Percentiles rank a stretch among this genome's conserved stretches.
These are phyloP conservation scores for Medicago lupulina DNA, from an alignment of 306 rosid species.

Conservation along the genomic window DNA sequence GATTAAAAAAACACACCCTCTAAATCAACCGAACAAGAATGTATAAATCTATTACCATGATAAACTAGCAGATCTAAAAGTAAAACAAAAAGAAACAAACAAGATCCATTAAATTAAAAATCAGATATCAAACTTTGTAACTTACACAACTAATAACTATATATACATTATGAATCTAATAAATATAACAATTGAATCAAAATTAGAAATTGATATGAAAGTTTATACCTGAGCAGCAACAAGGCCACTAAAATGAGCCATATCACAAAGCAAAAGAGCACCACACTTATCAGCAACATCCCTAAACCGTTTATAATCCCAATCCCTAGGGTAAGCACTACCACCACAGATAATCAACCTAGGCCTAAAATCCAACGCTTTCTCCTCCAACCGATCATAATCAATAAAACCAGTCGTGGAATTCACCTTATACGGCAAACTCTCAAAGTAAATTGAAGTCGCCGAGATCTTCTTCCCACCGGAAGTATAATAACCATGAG, in stretches of 20 bases:
- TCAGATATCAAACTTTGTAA: background rate
- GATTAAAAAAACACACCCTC: too few species aligned
- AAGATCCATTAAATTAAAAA: background rate
- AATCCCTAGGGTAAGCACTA: constrained; percentile 92
- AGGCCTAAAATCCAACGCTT: constrained; percentile 95
- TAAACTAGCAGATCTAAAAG: background rate
- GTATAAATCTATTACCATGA: constrained; percentile 22
- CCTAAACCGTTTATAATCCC: constrained; percentile 80
- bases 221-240: constrained; percentile 83
- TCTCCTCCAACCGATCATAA: constrained; percentile 87
- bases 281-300: constrained; percentile 84
- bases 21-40: background rate
- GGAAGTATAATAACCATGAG: constrained; percentile 91
- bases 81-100: background rate
- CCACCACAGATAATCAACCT: constrained; percentile 89
- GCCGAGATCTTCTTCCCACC: constrained; percentile 99
- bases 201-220: background rate
- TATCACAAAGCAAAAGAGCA: constrained; percentile 86
- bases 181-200: background rate
- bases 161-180: background rate
- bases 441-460: constrained; percentile 96
- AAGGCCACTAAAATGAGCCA: constrained; percentile 96
- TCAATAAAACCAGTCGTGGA: constrained; percentile 72
- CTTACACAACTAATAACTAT: too few species aligned
- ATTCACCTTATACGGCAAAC: constrained; percentile 87